Base-by-base conservation (phyloP, 1,284 basidiomycete species). In the Sanghuangporus baumii region DNA sequence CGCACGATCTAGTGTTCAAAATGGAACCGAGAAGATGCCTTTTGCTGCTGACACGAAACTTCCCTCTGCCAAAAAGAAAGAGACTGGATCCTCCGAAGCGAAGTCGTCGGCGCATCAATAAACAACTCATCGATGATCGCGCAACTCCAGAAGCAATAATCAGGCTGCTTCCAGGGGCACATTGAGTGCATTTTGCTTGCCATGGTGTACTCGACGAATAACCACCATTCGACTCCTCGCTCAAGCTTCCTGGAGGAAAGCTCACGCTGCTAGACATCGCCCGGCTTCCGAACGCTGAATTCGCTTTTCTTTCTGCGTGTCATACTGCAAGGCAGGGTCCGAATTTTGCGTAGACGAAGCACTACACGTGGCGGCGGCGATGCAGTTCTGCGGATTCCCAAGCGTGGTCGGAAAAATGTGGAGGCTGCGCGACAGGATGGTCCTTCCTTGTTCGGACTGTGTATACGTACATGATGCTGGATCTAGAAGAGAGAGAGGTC, bases 321-420 rank as follows among this genome's bases (percentile, higher is more conserved):
- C 68, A 67, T 20, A 72, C 65, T 34, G 69, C 62, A 31, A 57
- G 57, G 23, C 65, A 61, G 16, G 60, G 20, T 9, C 16, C 38
- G 7, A 11, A 18, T 26, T 16, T n/a, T n/a, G 2, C 51, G 20
- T 70, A 1, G 73, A 76, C 41, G 75, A 78, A 60, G 67, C 67
- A 7, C 62, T 76, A 7, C 74, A 77, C 63, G 70, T 78, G 8
- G 71, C 74, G 5, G 72, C 73, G 1, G 73, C 71, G 0, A 48
- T 76, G 62, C 72, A 73, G 57, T 75, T 75, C 51, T 66, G 67
- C 8, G 76, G 76, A 7, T 71, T 74, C 60, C 65, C 69, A 8
- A 72, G 70, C 37, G 77, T 78, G 0, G 68, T 79, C 12, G 78
- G 75, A 14, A 76, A 77, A 34, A 66, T 78, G 66, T 78, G 76